Evolutionary conservation across 768 basidiomycete genomes (phyloP), one percentile per base, ranked within the genome.

Genomic region (Leccinum disarticulatum): DNA sequence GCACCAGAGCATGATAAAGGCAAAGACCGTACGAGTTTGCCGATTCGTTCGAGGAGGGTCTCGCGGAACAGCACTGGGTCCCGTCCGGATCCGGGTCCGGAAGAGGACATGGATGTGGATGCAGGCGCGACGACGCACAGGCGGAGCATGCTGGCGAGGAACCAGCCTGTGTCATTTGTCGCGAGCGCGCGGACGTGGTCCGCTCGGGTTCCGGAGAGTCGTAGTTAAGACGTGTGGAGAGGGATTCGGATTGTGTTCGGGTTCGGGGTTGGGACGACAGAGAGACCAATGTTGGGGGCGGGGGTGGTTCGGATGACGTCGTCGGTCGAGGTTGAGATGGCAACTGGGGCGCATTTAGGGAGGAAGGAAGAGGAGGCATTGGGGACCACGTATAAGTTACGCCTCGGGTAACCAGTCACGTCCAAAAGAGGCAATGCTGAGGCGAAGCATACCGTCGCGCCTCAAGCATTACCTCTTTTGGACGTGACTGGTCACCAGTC

Each of bases 141-240:
- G 22, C 60, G 57, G 61, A 74, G 73, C 19, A 62, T 59, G 46
- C 63, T 68, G 9, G 63, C 65, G 52, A 74, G 69, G 35, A 69
- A 65, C 73, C 71, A 73, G 0, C 64, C 64, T 3, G 71, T 60
- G 30, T 74, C 73, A 31, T 65, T 61, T 30, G 55, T 68, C 10
- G 61, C 64, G n/a, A 73, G 30, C 30, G 30, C 30, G 28, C 28
- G 28, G 28, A 74, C 58, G 27, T 69, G 62, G 17, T 68, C 64
- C 14, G 31, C 47, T 30, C 64, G 46, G 41, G 67, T 30, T 30
- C 30, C 64, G 0, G 51, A 48, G 14, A 66, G 62, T 15, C 33
- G 54, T n/a, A n/a, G n/a, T 65, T 61, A 2, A 63, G 22, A 11
- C 55, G 55, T 25, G 49, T 61, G 1, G 58, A 30, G 19, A 55